Evolutionary conservation across 768 basidiomycete genomes (phyloP), one percentile per base, ranked within the genome.

Genomic region (Lactarius sp.): DNA sequence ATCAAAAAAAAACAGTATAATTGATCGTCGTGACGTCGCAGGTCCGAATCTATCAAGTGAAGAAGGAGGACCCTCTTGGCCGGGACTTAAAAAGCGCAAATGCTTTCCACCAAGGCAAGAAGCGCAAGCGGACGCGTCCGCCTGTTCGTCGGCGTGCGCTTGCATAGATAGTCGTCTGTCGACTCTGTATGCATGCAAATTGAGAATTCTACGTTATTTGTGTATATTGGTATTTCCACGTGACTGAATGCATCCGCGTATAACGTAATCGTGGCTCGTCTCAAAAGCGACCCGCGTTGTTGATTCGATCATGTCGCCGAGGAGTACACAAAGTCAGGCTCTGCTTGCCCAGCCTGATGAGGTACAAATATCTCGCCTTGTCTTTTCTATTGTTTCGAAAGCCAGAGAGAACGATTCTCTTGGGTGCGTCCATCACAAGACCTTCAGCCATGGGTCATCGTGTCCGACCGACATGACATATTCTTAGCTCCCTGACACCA

Each of bases 11-110:
- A 39, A 53, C 1, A 41, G 7, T 31, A 37, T 61, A 50, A 60
- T 44, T 41, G 37, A 18, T 9, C 16, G 46, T 60, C 37, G 27
- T 47, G 4, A 57, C 22, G 56, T n/a, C 33, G 16, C 67, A 88
- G 86, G 87, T 94, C 62, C 89, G 97, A 42, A 96, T 99, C 71
- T 99, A 92, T 72, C 80, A 92, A 71, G 97, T 98, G 50, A 94
- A 92, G 77, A 94, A 93, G 71, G 94, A 97, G 56, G 97, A 98
- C 74, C 75, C 84, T 16, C 80, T 99, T 2, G 95, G 94, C 34
- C 85, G 97, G 64, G 93, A 98, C 69, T 83, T 88, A 58, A 94
- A 92, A 80, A 85, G 78, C 59, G 96, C 92, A 3, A 90, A 89
- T 60, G 86, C 87, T 31, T 99, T 98, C 70, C 79, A 79, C 33